Base-by-base conservation (phyloP, 2,329 filamentous ascomycete genomes). In the Pseudocercospora fuligena region DNA sequence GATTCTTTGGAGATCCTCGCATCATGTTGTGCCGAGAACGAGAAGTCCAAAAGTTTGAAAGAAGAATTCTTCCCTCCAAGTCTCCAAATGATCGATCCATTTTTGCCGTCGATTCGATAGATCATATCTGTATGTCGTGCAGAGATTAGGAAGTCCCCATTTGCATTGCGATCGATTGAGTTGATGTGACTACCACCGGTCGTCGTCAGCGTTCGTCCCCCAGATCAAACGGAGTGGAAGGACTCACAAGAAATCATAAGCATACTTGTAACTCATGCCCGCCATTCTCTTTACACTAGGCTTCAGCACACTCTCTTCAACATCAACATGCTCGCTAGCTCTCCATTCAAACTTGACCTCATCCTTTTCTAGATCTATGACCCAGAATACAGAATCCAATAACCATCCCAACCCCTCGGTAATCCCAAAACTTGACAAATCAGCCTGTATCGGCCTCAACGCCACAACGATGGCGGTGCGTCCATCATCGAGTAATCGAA, bases 331-430 rank as follows among this genome's bases (percentile, higher is more conserved):
- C 5, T 82, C 77, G 4, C 78, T 78, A 3, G 81, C 80, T 49
- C 76, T 78, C 82, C 82, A 84, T 69, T 81, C 72, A 68, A 82
- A 83, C 16, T 81, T 69, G 0, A 81, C 71, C 5, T 78, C 68
- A 19, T 78, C 76, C 0, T 78, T 81, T 53, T 77, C 77, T 25
- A 82, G 75, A 58, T 82, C 77, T 14, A 83, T 69, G 70, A 83
- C 81, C 61, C 82, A 79, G 63, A 83, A 79, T 1, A 77, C 63
- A 5, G 76, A 58, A 81, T 77, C 78, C 33, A 61, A 40, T 5
- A 61, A 7, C 59, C 59, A 62, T 16, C 64, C 64, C 59, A 62
- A 23, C 8, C 46, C 29, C 76, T 62, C 27, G 3, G 23, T 14
- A 40, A 62, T 58, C 11, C 59, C 43, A 21, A 33, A 59, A 19